phyloP scores from a whole-genome alignment of 495 filamentous ascomycete species.

The Schizothecium vesticola region DNA sequence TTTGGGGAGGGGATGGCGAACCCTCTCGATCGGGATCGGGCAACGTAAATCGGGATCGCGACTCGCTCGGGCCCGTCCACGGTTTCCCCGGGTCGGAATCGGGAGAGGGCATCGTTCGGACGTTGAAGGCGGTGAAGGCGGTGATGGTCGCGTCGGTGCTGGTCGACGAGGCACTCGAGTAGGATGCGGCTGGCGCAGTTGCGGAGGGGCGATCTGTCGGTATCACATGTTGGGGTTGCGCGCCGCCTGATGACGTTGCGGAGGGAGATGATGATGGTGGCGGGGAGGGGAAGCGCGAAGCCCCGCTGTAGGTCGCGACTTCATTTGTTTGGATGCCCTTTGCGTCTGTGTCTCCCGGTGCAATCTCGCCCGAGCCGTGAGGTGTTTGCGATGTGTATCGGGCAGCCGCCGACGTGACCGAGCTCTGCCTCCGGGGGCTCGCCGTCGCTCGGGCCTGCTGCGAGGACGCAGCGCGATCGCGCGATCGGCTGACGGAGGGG shows the following conservation, averaged over 20 bases:
- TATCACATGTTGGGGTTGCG: constrained; percentile 36
- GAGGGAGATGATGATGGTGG: constrained; percentile 45
- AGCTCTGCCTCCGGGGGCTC: constrained; percentile 29
- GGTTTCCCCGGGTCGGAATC: constrained; percentile 42
- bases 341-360: constrained; percentile 1
- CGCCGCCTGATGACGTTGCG: constrained; percentile 30
- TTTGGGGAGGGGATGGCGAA: constrained; percentile 26
- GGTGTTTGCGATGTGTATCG: constrained; percentile 13
- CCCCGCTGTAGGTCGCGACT: constrained; percentile 26
- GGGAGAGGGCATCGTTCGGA: constrained; percentile 53
- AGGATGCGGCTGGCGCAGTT: constrained; percentile 33
- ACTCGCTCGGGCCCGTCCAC: constrained; percentile 14
- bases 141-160: constrained; percentile 30
- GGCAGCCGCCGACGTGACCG: constrained; percentile 15
- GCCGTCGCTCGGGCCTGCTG: constrained; percentile 22
- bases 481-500: constrained; percentile 35
- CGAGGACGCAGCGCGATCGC: constrained; percentile 31
- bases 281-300: constrained; percentile 43
- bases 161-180: constrained; percentile 41
- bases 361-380: constrained; percentile 15
- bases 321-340: constrained; percentile 15
- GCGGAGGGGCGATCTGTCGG: constrained; percentile 17
- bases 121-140: constrained; percentile 17
- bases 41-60: constrained; percentile 11
- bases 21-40: constrained; percentile 8